Percentiles rank a stretch among this genome's conserved stretches.
phyloP scores from a whole-genome alignment of 495 filamentous ascomycete species.

The Margaritispora aquatica region DNA sequence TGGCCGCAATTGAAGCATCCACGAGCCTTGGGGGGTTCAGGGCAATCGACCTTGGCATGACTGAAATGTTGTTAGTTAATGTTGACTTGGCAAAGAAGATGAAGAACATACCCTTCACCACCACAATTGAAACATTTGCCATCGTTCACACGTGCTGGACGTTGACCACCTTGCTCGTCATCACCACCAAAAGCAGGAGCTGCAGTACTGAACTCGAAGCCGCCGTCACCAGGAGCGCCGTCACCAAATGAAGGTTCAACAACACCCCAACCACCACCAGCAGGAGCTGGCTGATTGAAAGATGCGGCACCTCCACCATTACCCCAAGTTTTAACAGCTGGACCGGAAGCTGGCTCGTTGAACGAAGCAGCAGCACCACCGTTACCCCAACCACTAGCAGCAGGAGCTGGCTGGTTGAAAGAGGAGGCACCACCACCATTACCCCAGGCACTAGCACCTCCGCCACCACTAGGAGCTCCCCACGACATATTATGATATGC shows the following conservation, averaged over 20 bases:
- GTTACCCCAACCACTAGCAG: not conserved
- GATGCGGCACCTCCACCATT: not conserved
- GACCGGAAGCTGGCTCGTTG: not conserved
- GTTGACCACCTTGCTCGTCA: constrained; percentile 37
- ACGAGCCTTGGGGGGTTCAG: constrained; percentile 25
- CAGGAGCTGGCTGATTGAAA: not conserved
- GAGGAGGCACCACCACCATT: not conserved
- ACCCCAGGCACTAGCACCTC: constrained; percentile 3
- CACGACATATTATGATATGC: constrained; percentile 15
- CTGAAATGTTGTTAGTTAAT: constrained; percentile 27
- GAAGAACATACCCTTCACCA: constrained; percentile 51
- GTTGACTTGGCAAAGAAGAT: not conserved
- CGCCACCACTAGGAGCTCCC: constrained; percentile 8
- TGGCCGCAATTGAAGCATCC: constrained; percentile 36
- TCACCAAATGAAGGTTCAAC: too few species aligned
- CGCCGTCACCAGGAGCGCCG: too few species aligned
- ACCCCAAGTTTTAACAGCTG: too few species aligned
- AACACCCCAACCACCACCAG: not conserved
- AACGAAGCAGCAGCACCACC: not conserved
- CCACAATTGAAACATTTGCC: constrained; percentile 74
- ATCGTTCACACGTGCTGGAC: constrained; percentile 7
- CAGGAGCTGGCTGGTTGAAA: not conserved
- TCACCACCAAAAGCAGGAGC: constrained; percentile 26
- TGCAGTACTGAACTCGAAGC: too few species aligned
- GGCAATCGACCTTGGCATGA: constrained; percentile 46